These are phyloP conservation scores for Xylaria sp. DNA, from an alignment of 2,329 filamentous ascomycete genomes.

Conservation along the genomic window DNA sequence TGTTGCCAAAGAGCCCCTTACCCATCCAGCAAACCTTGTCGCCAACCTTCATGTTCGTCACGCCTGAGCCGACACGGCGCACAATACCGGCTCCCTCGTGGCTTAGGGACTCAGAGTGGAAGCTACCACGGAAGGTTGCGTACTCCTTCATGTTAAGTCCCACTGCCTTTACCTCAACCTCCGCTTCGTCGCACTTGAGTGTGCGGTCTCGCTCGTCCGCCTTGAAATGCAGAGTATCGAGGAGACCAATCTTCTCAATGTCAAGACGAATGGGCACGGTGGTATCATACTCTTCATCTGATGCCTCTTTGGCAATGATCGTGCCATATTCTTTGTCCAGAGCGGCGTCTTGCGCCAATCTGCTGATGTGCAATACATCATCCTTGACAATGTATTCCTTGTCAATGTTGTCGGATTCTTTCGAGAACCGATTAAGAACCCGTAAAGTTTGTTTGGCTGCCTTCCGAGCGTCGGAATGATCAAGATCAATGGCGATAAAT, in stretches of 20 bases:
- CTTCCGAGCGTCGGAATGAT: conserved; percentile 16
- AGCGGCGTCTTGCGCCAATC: conserved; percentile 27
- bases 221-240: conserved; percentile 36
- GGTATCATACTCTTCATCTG: conserved; percentile 22
- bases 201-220: conserved; percentile 20
- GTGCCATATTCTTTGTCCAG: conserved; percentile 29
- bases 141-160: conserved; percentile 34
- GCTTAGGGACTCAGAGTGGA: conserved; percentile 31
- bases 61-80: conserved; percentile 33
- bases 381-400: conserved; percentile 36
- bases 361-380: conserved; percentile 32
- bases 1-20: conserved; percentile 52
- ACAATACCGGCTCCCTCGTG: conserved; percentile 40
- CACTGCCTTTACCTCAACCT: conserved; percentile 36
- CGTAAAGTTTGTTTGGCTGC: conserved; percentile 15
- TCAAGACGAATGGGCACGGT: conserved; percentile 30
- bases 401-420: conserved; percentile 30
- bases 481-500: conserved; percentile 29
- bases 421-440: conserved; percentile 19
- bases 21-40: conserved; percentile 51
- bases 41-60: conserved; percentile 35
- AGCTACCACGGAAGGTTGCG: conserved; percentile 29
- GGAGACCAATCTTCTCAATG: conserved; percentile 35
- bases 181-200: conserved; percentile 31
- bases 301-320: conserved; percentile 28